Base-by-base conservation (phyloP, 495 filamentous ascomycete species). In the Filosporella fistucella region DNA sequence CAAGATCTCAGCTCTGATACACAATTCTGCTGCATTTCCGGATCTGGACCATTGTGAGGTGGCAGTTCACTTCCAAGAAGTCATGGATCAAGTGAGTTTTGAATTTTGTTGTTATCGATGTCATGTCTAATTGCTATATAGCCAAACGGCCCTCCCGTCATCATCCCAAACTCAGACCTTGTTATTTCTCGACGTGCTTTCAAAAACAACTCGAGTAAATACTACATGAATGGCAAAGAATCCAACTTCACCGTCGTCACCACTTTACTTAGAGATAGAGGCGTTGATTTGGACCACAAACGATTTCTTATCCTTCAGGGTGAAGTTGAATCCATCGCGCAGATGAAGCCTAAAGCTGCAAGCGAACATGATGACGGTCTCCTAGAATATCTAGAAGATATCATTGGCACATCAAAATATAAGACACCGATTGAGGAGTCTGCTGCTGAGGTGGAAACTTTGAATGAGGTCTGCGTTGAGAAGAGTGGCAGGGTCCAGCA, bases 381-480 rank as follows among this genome's bases (percentile, higher is more conserved):
- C 21, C 72, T 98, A 20, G 93, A 98, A 63, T 98, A 98, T 56
- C 80, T 98, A 1, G 93, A 98, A 61, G 93, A 98, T 63, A 97
- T 98, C 56, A 96, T 98, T 51, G 93, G 93, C 43, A 98, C 93
- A 0, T 96, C 90, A 12, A 95, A 94, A 60, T 98, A 97, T 68
- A 98, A 98, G 67, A 78, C 85, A 4, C 90, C 93, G 0, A 98
- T 98, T 57, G 91, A 97, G 58, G 94, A 97, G 68, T 80, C 88
- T 3, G 91, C 89, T 0, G 65, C 84, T 5, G 85, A 96, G 63
- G 86, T 91, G 2, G 93, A 98, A 59, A 81, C 81, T 3, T 75
- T 97, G 33, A 97, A 98, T 58, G 93, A 97, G 54, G 80, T 95
- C 9, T 98, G 93, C 61, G 71, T 86, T 41, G 93, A 97, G 63